Evolutionary conservation across 2,329 filamentous ascomycete genomes (phyloP).

Genomic region (Fusarium foetens): DNA sequence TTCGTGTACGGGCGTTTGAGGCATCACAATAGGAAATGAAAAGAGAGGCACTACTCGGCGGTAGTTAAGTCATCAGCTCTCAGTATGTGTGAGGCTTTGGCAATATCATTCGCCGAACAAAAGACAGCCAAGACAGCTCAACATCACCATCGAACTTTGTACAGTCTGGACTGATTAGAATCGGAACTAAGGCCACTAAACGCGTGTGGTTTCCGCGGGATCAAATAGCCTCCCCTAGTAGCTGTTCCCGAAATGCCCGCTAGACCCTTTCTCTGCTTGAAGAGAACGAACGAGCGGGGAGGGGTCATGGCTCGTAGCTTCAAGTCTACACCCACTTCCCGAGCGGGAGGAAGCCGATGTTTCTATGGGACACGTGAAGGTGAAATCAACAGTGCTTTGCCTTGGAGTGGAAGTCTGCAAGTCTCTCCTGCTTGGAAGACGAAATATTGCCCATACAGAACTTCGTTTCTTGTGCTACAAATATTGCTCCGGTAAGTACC

Average conservation of each 20-base stretch:
- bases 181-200: background rate
- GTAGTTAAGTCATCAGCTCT: too few species aligned
- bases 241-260: background rate
- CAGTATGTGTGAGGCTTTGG: fast-evolving
- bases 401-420: background rate
- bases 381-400: background rate
- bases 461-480: too few species aligned
- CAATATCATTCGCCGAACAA: background rate
- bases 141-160: background rate
- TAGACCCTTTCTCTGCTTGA: too few species aligned
- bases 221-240: background rate
- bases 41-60: background rate
- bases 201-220: background rate
- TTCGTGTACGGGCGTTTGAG: fast-evolving
- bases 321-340: background rate
- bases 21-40: background rate
- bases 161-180: background rate
- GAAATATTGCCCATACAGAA: too few species aligned
- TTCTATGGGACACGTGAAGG: background rate
- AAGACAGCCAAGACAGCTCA: background rate
- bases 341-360: fast-evolving
- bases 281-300: background rate
- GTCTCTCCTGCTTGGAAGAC: background rate
- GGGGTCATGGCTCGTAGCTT: background rate
- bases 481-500: background rate